These are phyloP conservation scores for Debaryomyces maramus DNA, from an alignment of 805 yeast genomes.

Conservation along the genomic window DNA sequence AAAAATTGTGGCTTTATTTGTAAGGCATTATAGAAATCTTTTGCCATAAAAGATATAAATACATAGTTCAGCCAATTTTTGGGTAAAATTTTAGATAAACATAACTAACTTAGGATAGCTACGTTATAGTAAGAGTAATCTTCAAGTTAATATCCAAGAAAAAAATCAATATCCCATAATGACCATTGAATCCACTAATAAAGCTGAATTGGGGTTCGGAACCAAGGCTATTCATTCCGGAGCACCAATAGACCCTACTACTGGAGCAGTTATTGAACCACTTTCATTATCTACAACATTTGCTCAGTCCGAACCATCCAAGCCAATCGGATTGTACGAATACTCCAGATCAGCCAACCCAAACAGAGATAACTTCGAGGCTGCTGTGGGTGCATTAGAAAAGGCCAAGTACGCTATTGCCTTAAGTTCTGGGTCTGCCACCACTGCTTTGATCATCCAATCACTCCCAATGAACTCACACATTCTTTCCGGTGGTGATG, in stretches of 20 bases:
- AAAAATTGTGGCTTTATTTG: not conserved
- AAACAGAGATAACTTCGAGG: constrained; percentile 79
- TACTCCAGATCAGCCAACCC: constrained; percentile 87
- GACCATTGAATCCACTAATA: constrained; percentile 37
- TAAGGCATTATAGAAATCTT: constrained; percentile 5
- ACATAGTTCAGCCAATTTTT: too few relatives aligned
- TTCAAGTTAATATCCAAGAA: too few relatives aligned
- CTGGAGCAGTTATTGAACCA: constrained; percentile 87
- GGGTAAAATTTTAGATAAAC: too few relatives aligned
- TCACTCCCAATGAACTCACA: constrained; percentile 71
- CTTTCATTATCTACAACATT: constrained; percentile 82
- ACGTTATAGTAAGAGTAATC: too few relatives aligned
- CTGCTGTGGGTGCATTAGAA: constrained; percentile 76
- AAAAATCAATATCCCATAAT: too few relatives aligned
- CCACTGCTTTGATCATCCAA: constrained; percentile 76
- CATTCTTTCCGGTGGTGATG: constrained; percentile 79
- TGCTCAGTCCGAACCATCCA: constrained; percentile 75
- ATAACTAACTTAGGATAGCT: too few relatives aligned
- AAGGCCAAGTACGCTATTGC: constrained; percentile 75
- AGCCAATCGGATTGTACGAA: constrained; percentile 77
- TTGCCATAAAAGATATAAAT: not conserved
- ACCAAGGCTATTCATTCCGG: constrained; percentile 88
- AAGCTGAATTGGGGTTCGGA: constrained; percentile 52
- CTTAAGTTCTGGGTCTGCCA: constrained; percentile 82
- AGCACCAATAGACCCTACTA: constrained; percentile 62